Percentiles rank a stretch among this genome's conserved stretches.
These are phyloP conservation scores for Aspergillus pseudonomiae DNA, from an alignment of 2,329 filamentous ascomycete species.

Conservation along the genomic window DNA sequence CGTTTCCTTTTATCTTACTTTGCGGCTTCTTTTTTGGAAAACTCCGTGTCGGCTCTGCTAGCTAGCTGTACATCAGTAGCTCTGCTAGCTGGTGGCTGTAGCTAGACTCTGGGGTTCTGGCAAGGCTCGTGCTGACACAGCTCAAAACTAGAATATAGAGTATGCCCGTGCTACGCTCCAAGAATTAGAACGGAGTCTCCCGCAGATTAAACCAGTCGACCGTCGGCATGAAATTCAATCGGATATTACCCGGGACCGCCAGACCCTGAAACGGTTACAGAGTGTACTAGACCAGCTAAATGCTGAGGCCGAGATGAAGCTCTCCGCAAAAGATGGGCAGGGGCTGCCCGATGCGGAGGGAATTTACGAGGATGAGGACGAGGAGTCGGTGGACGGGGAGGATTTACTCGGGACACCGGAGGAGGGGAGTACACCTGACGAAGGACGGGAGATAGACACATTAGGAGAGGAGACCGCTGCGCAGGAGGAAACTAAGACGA, in stretches of 20 bases:
- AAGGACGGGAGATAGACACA: conserved; percentile 10
- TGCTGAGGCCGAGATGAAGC: conserved; percentile 25
- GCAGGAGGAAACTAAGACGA: conserved; percentile 12
- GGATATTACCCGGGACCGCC: conserved; percentile 43
- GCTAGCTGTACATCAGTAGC: background rate
- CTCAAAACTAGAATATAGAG: conserved; percentile 44
- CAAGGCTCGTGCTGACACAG: background rate
- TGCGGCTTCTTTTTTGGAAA: background rate
- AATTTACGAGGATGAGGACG: conserved; percentile 22
- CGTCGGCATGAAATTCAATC: conserved; percentile 43
- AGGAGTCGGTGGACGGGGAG: conserved; percentile 28
- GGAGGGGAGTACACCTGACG: conserved; percentile 18
- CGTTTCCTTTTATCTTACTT: background rate
- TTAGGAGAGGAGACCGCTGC: conserved; percentile 19
- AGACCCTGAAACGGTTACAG: conserved; percentile 37
- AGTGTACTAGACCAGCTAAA: conserved; percentile 37
- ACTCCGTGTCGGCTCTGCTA: background rate
- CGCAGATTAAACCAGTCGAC: conserved; percentile 43
- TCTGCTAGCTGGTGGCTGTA: background rate
- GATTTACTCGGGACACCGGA: conserved; percentile 33
- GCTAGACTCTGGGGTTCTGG: background rate
- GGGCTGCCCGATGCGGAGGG: conserved; percentile 8
- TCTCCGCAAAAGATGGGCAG: background rate
- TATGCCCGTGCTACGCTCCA: conserved; percentile 47
- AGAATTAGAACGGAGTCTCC: conserved; percentile 44